Conservation (phyloP, 495 filamentous ascomycete genomes). For the Letharia columbiana region DNA sequence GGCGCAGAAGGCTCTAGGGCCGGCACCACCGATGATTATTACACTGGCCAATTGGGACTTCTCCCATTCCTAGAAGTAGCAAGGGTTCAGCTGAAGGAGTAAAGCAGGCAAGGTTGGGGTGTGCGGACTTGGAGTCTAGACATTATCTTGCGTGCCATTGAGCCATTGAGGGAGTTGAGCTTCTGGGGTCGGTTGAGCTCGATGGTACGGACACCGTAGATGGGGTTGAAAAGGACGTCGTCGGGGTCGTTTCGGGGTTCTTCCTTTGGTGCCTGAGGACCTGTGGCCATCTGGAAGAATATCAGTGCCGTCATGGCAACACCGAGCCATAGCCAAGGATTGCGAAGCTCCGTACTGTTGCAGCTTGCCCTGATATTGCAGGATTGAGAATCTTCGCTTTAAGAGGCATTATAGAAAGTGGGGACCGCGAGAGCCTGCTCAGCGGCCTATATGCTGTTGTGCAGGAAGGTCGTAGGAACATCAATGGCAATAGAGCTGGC, state of each 20-base stretch:
- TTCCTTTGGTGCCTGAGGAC: slow-evolving; percentile 41
- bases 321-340: slow-evolving; percentile 10
- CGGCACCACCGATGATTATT: slow-evolving; percentile 82
- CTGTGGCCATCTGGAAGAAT: slow-evolving; percentile 47
- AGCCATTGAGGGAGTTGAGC: slow-evolving; percentile 81
- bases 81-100: background rate
- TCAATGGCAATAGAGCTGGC: slow-evolving; percentile 31
- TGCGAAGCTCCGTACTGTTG: slow-evolving; percentile 31
- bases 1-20: slow-evolving; percentile 77
- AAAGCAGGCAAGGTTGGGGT: slow-evolving; percentile 19
- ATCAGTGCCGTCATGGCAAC: slow-evolving; percentile 6
- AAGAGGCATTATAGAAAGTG: slow-evolving; percentile 64
- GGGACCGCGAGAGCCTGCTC: slow-evolving; percentile 48
- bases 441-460: slow-evolving; percentile 40
- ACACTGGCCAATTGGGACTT: slow-evolving; percentile 91
- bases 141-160: slow-evolving; percentile 88
- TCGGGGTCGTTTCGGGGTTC: slow-evolving; percentile 63
- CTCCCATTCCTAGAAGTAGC: slow-evolving; percentile 57
- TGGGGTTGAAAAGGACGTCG: slow-evolving; percentile 83
- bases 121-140: slow-evolving; percentile 58
- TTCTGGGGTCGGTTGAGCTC: slow-evolving; percentile 90
- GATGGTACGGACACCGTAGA: slow-evolving; percentile 83
- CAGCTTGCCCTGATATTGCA: slow-evolving; percentile 43
- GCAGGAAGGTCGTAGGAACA: slow-evolving; percentile 46
- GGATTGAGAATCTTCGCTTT: slow-evolving; percentile 70